Base-by-base conservation (phyloP, 2,329 filamentous ascomycete genomes). In the Colletotrichum somersetense region DNA sequence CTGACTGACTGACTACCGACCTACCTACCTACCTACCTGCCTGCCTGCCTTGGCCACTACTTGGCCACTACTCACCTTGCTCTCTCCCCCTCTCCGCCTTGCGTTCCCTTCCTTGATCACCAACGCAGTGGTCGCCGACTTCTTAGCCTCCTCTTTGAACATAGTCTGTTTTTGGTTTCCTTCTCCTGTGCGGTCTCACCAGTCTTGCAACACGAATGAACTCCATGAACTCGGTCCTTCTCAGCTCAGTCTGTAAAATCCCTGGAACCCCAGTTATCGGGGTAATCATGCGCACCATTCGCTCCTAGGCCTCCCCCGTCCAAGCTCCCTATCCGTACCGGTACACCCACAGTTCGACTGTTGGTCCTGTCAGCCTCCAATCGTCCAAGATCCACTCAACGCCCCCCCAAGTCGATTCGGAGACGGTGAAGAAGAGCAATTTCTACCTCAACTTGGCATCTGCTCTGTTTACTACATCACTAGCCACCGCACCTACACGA, bases 271-370 rank as follows among this genome's bases (percentile, higher is more conserved):
- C 42, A 56, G 66, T 44, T 59, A 55, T 48, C 23, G 50, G 67
- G 67, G 55, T 38, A 48, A 70, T 40, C 66, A 70, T 70, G 68
- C 64, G 35, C 68, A 62, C 46, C 46, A 67, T 33, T 52, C 35
- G 57, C 64, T 61, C 40, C 67, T 70, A 70, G 56, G 40, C 62
- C 40, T 66, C 57, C 63, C 64, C 64, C 40, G 57, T 48, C 56
- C 33, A 67, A 71, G 57, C 67, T 57, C 48, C 57, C 46, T 59
- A 46, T n/a, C 44, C 8, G 18, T 44, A 30, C 50, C 23, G 14
- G 14, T 30, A 53, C 16, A 53, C 26, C 26, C 50, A 53, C 50
- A 44, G 23, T 52, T 52, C 48, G 30, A 50, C 48, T 50, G 23
- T 23, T 35, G 35, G 55, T 57, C 35, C 55, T 6, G 11, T 57